Evolutionary conservation across 176 grass and related monocot genomes (phyloP).

Genomic region (Thinopyrum elongatum): DNA sequence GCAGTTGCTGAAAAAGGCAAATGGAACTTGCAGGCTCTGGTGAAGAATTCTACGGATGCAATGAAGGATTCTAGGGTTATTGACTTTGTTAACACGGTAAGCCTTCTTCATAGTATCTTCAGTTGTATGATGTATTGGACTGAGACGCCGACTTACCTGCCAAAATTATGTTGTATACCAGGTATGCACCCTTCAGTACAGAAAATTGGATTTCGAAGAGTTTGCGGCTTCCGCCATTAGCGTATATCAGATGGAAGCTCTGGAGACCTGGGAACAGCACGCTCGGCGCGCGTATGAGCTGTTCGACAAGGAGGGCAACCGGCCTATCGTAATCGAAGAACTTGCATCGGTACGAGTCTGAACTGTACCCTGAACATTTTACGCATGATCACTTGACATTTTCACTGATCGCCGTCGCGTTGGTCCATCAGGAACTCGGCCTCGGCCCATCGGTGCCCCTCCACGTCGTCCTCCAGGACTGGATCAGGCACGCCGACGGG

Average conservation of each 20-base stretch:
- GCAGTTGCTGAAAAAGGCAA: slow-evolving; percentile 15
- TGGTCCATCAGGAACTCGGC: slow-evolving; percentile 75
- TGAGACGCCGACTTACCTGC: not conserved
- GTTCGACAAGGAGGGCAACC: slow-evolving; percentile 98
- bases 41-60: slow-evolving; percentile 88
- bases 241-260: slow-evolving; percentile 97
- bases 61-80: slow-evolving; percentile 96
- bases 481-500: slow-evolving; percentile 89
- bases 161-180: slow-evolving; percentile 24
- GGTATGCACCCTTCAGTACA: slow-evolving; percentile 99
- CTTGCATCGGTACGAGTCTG: slow-evolving; percentile 74
- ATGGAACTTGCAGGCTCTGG: slow-evolving; percentile 58
- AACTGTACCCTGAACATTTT: not conserved
- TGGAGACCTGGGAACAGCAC: slow-evolving; percentile 95
- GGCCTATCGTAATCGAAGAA: slow-evolving; percentile 97
- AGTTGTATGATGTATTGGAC: not conserved
- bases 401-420: not conserved
- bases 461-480: slow-evolving; percentile 97
- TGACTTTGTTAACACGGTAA: slow-evolving; percentile 95
- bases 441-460: slow-evolving; percentile 92
- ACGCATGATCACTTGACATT: not conserved
- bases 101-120: not conserved
- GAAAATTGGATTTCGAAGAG: slow-evolving; percentile 97
- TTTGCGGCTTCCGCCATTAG: slow-evolving; percentile 88
- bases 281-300: slow-evolving; percentile 80